Base-by-base conservation (phyloP, 108 stramenopile species). In the Cyclostephanos tholiformis region DNA sequence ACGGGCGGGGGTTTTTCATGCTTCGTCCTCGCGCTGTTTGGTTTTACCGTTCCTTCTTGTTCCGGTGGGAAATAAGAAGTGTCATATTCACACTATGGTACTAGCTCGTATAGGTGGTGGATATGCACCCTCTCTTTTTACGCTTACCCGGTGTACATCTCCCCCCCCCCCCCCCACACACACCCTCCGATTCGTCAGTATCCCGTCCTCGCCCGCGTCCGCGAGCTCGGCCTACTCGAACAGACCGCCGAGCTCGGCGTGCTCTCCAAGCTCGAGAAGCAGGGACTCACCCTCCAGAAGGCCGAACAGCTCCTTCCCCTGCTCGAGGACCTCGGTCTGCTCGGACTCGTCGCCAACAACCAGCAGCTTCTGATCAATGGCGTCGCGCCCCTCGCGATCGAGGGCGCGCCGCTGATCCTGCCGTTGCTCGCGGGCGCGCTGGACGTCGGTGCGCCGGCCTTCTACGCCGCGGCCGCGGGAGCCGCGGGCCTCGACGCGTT, bases 321-420 rank as follows among this genome's bases (percentile, higher is more conserved):
- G 16, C 79, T 87, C 38, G 90, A 94, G 72, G 73, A 90, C 58
- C 75, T 76, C 66, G 90, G 90, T 38, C 65, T 85, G 23, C 80
- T 94, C 74, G 80, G 78, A 50, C 57, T 91, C 43, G 88, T 85
- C n/a, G 93, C 84, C 35, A 91, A 89, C 82, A 94, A 94, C 79
- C 93, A 94, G 77, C 93, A 94, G 79, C 80, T 94, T 48, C 64
- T 94, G 64, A 82, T 94, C 73, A 94, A 94, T 75, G 76, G 82
- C 35, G 83, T 87, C 29, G 93, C 93, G 35, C 90, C 90, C 49
- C 61, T 91, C 26, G 75, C 89, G 43, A 74, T 94, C 22, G 93
- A 94, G 82, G 86, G 86, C 67, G 93, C 93, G 41, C 93, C 93
- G 50, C 55, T 94, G 49, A 77, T 91, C 29, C 63, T 94, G 43